Evolutionary conservation across 2,329 filamentous ascomycete species (phyloP), one percentile per base, ranked within the genome.

Genomic region (Aureobasidium pullulans): DNA sequence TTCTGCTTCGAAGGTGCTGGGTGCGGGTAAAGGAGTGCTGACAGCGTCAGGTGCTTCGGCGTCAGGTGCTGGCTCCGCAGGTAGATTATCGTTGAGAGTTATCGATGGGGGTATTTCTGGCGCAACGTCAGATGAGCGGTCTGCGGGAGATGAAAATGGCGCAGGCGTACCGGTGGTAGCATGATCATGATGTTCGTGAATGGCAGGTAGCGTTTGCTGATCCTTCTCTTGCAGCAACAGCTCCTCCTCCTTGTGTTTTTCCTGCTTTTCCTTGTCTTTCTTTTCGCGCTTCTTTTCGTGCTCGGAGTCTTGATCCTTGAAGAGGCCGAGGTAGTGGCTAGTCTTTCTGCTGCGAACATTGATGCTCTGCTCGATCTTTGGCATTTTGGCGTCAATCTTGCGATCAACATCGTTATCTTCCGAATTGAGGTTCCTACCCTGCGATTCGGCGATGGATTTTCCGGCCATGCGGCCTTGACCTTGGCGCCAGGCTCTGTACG

Each of bases 301-400:
- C 28, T 77, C 77, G 6, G 74, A 76, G 57, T 83, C 82, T 61
- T 83, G 84, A 62, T 84, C 82, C 66, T 84, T 84, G 72, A 86
- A 87, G 6, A 87, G 72, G 11, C 84, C 82, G 57, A 87, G 72
- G 65, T 84, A 85, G 66, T 86, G 84, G 66, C 83, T 85, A 43
- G 84, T 82, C 70, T 87, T 87, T 60, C 84, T 78, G 68, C 83
- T 86, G 61, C 84, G 78, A 47, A 81, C 80, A 64, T 82, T 77
- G 29, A 77, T 73, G 31, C 75, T 71, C 28, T 72, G 72, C 65
- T 86, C 83, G 4, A 77, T 74, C 64, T 83, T 83, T 42, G 82
- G 76, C 60, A 86, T 68, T 32, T 82, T 84, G 16, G 84, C 84
- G 69, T 86, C 82, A 62, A 87, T 85, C 44, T 82, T 80, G 69